Evolutionary conservation across 2,329 filamentous ascomycete genomes (phyloP).

Genomic region (Plectosphaerella plurivora): DNA sequence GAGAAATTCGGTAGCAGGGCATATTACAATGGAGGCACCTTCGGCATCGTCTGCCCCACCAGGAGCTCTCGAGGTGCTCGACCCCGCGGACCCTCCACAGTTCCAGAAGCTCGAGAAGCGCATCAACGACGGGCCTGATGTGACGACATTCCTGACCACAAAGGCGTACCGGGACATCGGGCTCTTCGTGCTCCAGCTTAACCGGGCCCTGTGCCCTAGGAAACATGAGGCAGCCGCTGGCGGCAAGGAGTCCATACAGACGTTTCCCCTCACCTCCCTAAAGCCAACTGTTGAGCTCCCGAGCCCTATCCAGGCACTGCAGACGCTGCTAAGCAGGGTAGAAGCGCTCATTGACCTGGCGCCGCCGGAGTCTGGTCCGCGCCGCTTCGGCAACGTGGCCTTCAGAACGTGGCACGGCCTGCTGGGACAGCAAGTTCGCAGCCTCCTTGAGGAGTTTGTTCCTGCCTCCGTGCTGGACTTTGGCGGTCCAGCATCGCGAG

Average conservation of each 20-base stretch:
- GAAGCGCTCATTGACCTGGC: conserved; percentile 68
- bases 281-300: conserved; percentile 35
- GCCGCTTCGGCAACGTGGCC: conserved; percentile 87
- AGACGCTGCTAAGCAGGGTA: conserved; percentile 60
- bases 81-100: conserved; percentile 39
- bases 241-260: conserved; percentile 36
- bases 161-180: conserved; percentile 84
- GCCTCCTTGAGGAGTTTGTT: conserved; percentile 40
- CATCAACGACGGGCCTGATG: conserved; percentile 82
- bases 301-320: conserved; percentile 59
- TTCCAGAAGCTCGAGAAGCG: conserved; percentile 71
- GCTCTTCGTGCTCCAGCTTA: conserved; percentile 84
- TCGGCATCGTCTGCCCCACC: background rate
- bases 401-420: conserved; percentile 80
- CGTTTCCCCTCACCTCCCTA: conserved; percentile 38
- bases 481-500: conserved; percentile 10
- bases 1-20: no score
- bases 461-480: conserved; percentile 13
- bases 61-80: conserved; percentile 40
- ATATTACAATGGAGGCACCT: background rate
- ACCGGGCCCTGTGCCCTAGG: conserved; percentile 76
- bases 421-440: conserved; percentile 54
- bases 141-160: conserved; percentile 73
- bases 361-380: conserved; percentile 79
- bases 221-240: conserved; percentile 32